Evolutionary conservation across 2,329 filamentous ascomycete species (phyloP).

Genomic region (Venturia nashicola): DNA sequence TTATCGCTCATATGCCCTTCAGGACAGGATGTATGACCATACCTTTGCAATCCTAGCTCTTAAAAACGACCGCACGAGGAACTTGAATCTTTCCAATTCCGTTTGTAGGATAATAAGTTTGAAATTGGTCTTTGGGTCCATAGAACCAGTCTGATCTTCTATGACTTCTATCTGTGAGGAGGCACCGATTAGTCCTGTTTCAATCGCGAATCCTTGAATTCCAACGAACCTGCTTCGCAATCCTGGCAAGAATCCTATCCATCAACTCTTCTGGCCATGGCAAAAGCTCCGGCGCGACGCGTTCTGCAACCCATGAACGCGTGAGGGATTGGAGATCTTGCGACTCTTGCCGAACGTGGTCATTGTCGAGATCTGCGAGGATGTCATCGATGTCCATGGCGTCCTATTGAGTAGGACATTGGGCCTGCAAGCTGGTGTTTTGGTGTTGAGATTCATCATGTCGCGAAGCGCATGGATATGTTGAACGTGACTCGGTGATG

Average conservation of each 20-base stretch:
- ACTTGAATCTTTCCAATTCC: slow-evolving; percentile 89
- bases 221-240: slow-evolving; percentile 24
- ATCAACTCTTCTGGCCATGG: slow-evolving; percentile 67
- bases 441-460: neutral
- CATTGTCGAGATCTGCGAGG: slow-evolving; percentile 32
- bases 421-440: neutral
- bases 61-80: slow-evolving; percentile 71
- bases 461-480: neutral
- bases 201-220: neutral
- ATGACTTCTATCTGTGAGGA: slow-evolving; percentile 33
- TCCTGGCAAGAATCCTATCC: slow-evolving; percentile 60
- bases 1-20: slow-evolving; percentile 20
- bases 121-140: slow-evolving; percentile 88
- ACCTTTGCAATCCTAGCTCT: slow-evolving; percentile 82
- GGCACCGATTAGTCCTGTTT: neutral
- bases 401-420: neutral
- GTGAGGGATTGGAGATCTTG: slow-evolving; percentile 81
- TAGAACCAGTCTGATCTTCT: slow-evolving; percentile 58
- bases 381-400: slow-evolving; percentile 39
- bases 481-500: neutral
- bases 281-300: slow-evolving; percentile 79
- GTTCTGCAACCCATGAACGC: slow-evolving; percentile 85
- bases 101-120: slow-evolving; percentile 91
- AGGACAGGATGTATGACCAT: slow-evolving; percentile 10
- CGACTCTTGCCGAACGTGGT: slow-evolving; percentile 42